A percentile compares a stretch with the other conserved stretches of the same genome.
phyloP scores from a whole-genome alignment of 768 basidiomycete species.

The Lentinus brumalis region DNA sequence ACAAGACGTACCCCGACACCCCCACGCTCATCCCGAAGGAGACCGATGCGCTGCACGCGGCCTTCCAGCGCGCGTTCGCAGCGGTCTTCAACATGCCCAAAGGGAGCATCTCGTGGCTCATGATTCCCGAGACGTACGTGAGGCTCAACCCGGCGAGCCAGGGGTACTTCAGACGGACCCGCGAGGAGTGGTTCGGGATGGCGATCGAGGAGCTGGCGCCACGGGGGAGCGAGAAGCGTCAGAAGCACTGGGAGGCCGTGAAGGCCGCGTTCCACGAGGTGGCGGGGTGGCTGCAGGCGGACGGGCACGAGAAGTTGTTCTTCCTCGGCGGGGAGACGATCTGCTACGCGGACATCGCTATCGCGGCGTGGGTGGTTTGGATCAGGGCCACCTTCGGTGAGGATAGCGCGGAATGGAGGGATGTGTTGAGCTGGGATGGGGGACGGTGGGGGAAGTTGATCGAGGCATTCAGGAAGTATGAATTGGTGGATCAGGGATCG shows the following conservation, averaged over 20 bases:
- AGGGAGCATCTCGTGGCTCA: slow-evolving; percentile 8
- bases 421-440: slow-evolving; percentile 37
- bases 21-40: slow-evolving; percentile 36
- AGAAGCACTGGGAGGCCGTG: slow-evolving; percentile 29
- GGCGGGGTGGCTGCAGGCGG: slow-evolving; percentile 33
- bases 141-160: slow-evolving; percentile 12
- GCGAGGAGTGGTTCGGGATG: slow-evolving; percentile 34
- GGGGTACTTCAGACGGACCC: slow-evolving; percentile 36
- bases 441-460: slow-evolving; percentile 43
- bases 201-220: slow-evolving; percentile 38
- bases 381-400: slow-evolving; percentile 31
- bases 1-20: slow-evolving; percentile 33
- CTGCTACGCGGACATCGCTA: slow-evolving; percentile 38
- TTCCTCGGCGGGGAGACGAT: slow-evolving; percentile 35
- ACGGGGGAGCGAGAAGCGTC: slow-evolving; percentile 26
- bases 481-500: too few species aligned
- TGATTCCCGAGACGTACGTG: slow-evolving; percentile 9
- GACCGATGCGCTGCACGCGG: slow-evolving; percentile 28
- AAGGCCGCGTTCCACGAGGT: slow-evolving; percentile 31
- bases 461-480: slow-evolving; percentile 35
- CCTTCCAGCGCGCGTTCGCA: slow-evolving; percentile 25
- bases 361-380: slow-evolving; percentile 40
- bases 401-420: slow-evolving; percentile 35
- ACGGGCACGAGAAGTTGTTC: slow-evolving; percentile 29
- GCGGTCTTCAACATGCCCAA: neutral